Evolutionary conservation across 2,329 filamentous ascomycete genomes (phyloP).

Genomic region (Ceratocystis cubensis): DNA sequence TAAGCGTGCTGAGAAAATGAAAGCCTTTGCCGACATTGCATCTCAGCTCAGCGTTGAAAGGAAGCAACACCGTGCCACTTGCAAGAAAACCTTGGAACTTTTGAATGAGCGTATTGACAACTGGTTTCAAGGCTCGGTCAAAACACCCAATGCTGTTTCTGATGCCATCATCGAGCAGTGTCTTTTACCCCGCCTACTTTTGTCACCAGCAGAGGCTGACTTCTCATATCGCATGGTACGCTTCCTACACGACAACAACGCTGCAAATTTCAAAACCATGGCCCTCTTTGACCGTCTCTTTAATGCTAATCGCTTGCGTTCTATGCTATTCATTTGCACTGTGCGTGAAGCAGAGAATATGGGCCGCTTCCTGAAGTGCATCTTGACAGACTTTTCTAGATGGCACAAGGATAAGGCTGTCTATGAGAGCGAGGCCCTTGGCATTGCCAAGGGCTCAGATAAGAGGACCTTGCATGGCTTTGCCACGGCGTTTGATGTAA

Average conservation of each 20-base stretch:
- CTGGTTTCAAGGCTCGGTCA: slow-evolving; percentile 55
- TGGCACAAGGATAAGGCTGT: slow-evolving; percentile 68
- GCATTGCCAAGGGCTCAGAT: slow-evolving; percentile 29
- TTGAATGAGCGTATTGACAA: slow-evolving; percentile 61
- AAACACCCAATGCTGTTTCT: slow-evolving; percentile 49
- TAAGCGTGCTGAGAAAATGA: slow-evolving; percentile 58
- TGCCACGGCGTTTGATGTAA: slow-evolving; percentile 54
- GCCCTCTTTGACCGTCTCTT: slow-evolving; percentile 76
- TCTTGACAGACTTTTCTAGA: slow-evolving; percentile 62
- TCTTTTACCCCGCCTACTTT: slow-evolving; percentile 71
- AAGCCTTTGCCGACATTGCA: slow-evolving; percentile 50
- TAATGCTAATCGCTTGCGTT: slow-evolving; percentile 63
- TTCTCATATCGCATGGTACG: slow-evolving; percentile 80
- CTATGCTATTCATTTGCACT: slow-evolving; percentile 79
- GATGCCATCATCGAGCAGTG: slow-evolving; percentile 78
- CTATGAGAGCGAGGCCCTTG: slow-evolving; percentile 71
- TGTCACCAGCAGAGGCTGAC: slow-evolving; percentile 78
- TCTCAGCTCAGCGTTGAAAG: slow-evolving; percentile 22
- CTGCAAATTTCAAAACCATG: slow-evolving; percentile 76
- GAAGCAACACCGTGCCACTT: slow-evolving; percentile 20
- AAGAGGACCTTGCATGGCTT: slow-evolving; percentile 59
- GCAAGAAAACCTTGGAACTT: slow-evolving; percentile 38
- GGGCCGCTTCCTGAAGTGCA: slow-evolving; percentile 76
- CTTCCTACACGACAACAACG: slow-evolving; percentile 71
- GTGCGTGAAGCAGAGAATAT: slow-evolving; percentile 84